Evolutionary conservation across 106 monocot species (phyloP).

Genomic region (Vanilla planifolia): DNA sequence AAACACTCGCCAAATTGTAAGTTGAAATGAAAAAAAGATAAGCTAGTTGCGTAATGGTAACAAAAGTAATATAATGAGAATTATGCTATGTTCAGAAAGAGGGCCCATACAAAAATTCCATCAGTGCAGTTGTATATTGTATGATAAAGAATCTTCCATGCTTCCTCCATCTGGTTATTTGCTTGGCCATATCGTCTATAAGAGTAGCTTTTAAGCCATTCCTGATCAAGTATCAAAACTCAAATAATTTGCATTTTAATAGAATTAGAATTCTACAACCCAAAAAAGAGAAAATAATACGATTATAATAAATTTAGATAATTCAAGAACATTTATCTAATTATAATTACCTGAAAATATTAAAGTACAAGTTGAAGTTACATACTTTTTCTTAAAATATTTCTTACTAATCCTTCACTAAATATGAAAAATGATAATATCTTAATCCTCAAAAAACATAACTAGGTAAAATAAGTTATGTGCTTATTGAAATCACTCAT

Average conservation of each 20-base stretch:
- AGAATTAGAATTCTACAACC: neutral
- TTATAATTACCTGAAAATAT: no score
- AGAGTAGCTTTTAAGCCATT: slow-evolving; percentile 78
- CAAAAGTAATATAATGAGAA: slow-evolving; percentile 1
- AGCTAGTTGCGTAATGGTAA: neutral
- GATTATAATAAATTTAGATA: no score
- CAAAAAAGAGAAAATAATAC: neutral
- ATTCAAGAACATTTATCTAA: no score
- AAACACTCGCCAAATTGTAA: no score
- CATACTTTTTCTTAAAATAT: no score
- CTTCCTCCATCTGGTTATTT: slow-evolving; percentile 36
- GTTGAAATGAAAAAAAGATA: no score
- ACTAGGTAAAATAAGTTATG: no score
- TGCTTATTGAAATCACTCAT: no score
- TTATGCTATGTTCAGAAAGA: neutral
- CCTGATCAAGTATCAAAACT: slow-evolving; percentile 23
- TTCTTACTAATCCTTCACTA: no score
- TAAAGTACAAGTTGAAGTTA: no score
- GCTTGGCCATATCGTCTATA: slow-evolving; percentile 64
- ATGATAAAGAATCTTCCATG: slow-evolving; percentile 84
- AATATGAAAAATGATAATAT: no score
- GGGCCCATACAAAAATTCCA: slow-evolving; percentile 68
- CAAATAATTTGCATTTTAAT: neutral
- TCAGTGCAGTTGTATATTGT: slow-evolving; percentile 98
- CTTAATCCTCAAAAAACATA: no score